These are phyloP conservation scores for Cercospora sojina DNA, from an alignment of 2,329 filamentous ascomycete species.

Conservation along the genomic window DNA sequence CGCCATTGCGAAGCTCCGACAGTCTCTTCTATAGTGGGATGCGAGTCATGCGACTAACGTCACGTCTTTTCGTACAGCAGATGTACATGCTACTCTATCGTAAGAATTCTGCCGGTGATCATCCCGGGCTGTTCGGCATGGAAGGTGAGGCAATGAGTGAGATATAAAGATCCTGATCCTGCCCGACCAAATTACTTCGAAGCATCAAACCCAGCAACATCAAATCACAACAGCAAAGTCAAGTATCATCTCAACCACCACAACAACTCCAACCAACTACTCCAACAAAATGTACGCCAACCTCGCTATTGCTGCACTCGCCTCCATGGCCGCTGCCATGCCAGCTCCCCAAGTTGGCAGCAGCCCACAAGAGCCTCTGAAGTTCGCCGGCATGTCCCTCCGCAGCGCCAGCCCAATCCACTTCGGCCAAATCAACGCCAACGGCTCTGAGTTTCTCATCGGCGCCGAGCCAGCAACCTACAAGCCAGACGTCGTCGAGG, in stretches of 20 bases:
- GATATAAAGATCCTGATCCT: constrained; percentile 1
- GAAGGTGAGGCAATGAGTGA: background rate
- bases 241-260: background rate
- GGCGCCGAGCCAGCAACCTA: constrained; percentile 31
- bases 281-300: constrained; percentile 31
- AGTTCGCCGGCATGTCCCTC: constrained; percentile 28
- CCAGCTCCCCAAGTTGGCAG: constrained; percentile 19
- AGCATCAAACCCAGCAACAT: constrained; percentile 3
- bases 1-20: background rate
- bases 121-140: constrained; percentile 1
- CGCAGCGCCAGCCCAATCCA: constrained; percentile 32
- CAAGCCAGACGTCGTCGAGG: constrained; percentile 25
- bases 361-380: constrained; percentile 7
- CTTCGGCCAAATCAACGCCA: constrained; percentile 30
- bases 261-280: constrained; percentile 1
- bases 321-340: constrained; percentile 24
- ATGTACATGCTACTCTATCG: background rate
- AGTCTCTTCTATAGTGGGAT: constrained; percentile 1
- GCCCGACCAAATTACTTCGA: background rate
- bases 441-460: constrained; percentile 29
- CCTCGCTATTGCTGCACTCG: constrained; percentile 21
- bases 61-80: background rate
- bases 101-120: constrained; percentile 1
- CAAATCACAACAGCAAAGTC: background rate
- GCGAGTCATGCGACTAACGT: background rate